Percentiles rank a stretch among this genome's conserved stretches.
Evolutionary conservation across 2,329 filamentous ascomycete species (phyloP).

Genomic region (Stemphylium beticola): DNA sequence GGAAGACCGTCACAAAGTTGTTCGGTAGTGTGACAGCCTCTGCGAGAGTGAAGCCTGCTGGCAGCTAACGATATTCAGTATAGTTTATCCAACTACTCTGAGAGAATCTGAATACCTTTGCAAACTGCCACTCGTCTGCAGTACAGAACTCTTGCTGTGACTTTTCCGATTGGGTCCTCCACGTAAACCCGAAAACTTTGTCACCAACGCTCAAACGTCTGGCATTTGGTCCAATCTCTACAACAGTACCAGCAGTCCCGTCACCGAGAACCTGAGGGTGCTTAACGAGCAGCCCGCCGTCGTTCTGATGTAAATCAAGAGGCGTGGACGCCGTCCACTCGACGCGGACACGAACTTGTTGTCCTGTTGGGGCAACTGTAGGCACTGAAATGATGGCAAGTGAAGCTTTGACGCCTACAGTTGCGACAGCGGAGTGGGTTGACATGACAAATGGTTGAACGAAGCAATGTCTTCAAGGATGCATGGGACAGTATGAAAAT

Average conservation of each 20-base stretch:
- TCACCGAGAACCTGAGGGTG: slow-evolving; percentile 60
- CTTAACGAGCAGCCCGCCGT: slow-evolving; percentile 62
- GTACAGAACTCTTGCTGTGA: slow-evolving; percentile 64
- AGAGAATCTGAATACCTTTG: slow-evolving; percentile 18
- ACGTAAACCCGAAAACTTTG: slow-evolving; percentile 63
- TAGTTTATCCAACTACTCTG: rapidly evolving
- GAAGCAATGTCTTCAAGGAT: background rate
- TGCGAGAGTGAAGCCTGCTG: slow-evolving; percentile 50
- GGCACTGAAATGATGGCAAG: slow-evolving; percentile 47
- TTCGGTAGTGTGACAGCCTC: slow-evolving; percentile 62
- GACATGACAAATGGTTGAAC: slow-evolving; percentile 20
- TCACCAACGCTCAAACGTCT: slow-evolving; percentile 60
- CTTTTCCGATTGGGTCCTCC: slow-evolving; percentile 56
- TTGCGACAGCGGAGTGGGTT: slow-evolving; percentile 52
- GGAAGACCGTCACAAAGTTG: slow-evolving; percentile 65
- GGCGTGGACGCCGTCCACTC: slow-evolving; percentile 67
- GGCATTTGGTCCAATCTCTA: slow-evolving; percentile 56
- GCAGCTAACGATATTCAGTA: slow-evolving; percentile 43
- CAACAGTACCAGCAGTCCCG: slow-evolving; percentile 60
- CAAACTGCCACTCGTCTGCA: slow-evolving; percentile 56
- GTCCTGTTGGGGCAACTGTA: slow-evolving; percentile 39
- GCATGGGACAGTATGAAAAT: background rate
- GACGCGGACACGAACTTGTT: slow-evolving; percentile 62
- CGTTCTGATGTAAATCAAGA: slow-evolving; percentile 66
- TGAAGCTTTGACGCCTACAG: slow-evolving; percentile 45